These are phyloP conservation scores for Linum trigynum DNA, from an alignment of 345 rosid genomes.

Conservation along the genomic window DNA sequence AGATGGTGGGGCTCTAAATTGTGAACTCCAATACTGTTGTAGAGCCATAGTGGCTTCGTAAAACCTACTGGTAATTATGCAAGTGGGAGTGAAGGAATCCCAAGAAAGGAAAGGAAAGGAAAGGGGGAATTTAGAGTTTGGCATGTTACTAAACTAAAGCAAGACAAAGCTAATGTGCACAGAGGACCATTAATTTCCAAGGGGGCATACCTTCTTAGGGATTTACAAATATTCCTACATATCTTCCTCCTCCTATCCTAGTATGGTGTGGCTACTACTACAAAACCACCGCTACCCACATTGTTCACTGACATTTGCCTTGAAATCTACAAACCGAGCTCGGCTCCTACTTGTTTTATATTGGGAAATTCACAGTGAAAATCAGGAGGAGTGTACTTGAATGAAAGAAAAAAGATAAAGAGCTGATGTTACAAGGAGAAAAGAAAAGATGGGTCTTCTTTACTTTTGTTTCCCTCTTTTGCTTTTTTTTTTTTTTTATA, in stretches of 20 bases:
- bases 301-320: constrained; percentile 32
- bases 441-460: constrained; percentile 24
- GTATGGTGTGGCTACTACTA: neutral
- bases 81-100: constrained; percentile 56
- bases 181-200: constrained; percentile 31
- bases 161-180: constrained; percentile 32
- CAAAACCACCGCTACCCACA: constrained; percentile 12
- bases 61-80: constrained; percentile 6
- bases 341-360: constrained; percentile 9
- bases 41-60: constrained; percentile 7
- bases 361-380: constrained; percentile 43
- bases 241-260: constrained; percentile 1
- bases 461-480: constrained; percentile 12
- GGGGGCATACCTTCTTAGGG: constrained; percentile 29
- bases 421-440: constrained; percentile 4
- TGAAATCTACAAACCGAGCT: constrained; percentile 24
- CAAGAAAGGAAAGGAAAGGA: constrained; percentile 39
- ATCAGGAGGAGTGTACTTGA: constrained; percentile 26
- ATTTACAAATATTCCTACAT: constrained; percentile 31
- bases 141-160: constrained; percentile 84
- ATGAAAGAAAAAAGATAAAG: constrained; percentile 20
- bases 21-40: constrained; percentile 5
- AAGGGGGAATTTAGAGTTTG: constrained; percentile 36
- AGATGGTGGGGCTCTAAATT: constrained; percentile 13
- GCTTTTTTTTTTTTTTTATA: neutral